Evolutionary conservation across 2,329 filamentous ascomycete species (phyloP).

Genomic region (Diaporthe citrichinensis): DNA sequence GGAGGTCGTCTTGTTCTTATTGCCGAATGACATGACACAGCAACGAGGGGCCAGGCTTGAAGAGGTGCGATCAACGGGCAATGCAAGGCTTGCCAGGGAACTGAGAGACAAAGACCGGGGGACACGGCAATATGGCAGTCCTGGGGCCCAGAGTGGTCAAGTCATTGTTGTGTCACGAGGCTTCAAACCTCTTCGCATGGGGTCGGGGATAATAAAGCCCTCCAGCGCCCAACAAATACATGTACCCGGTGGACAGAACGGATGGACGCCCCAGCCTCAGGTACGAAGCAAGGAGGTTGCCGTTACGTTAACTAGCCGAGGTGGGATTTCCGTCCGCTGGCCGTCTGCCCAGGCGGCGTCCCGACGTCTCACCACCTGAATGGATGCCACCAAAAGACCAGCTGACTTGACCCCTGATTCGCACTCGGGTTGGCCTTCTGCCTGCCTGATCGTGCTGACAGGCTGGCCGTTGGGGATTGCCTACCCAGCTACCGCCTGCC

Average conservation of each 20-base stretch:
- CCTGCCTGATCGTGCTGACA: neutral
- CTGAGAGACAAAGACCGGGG: conserved; percentile 12
- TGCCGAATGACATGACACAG: conserved; percentile 21
- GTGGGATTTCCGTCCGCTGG: conserved; percentile 8
- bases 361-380: conserved; percentile 16
- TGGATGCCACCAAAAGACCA: conserved; percentile 20
- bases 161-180: conserved; percentile 38
- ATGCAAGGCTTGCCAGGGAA: conserved; percentile 1
- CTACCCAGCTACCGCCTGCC: neutral
- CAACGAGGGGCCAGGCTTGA: conserved; percentile 13
- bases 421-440: neutral
- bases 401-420: conserved; percentile 24
- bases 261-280: conserved; percentile 11
- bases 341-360: conserved; percentile 21
- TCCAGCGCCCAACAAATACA: conserved; percentile 20
- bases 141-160: neutral
- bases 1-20: conserved; percentile 10
- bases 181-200: conserved; percentile 19
- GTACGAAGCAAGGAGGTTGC: neutral
- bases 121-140: neutral
- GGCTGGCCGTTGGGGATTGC: neutral
- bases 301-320: conserved; percentile 24
- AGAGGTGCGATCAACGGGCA: conserved; percentile 9
- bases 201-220: conserved; percentile 21
- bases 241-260: neutral